Percentiles rank a stretch among this genome's conserved stretches.
phyloP scores from a whole-genome alignment of 805 yeast species.

The Clavispora carvajalis region DNA sequence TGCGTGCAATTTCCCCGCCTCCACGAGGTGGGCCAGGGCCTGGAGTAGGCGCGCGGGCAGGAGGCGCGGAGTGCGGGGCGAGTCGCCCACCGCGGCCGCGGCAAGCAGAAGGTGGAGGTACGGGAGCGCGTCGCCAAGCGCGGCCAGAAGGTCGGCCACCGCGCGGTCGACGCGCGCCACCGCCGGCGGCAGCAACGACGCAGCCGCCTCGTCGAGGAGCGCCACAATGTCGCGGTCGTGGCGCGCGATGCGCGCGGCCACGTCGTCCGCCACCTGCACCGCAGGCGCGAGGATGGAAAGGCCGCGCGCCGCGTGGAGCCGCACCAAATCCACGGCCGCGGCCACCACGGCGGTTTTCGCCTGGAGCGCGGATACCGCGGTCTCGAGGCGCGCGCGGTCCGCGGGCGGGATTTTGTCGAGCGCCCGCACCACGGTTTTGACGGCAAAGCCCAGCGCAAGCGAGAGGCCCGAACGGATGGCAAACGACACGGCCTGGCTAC shows the following conservation, averaged over 20 bases:
- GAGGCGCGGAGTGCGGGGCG: not conserved
- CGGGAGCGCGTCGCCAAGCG: not conserved
- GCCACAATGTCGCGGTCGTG: conserved; percentile 23
- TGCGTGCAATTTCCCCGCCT: too few species aligned
- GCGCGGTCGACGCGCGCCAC: not conserved
- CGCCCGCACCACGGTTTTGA: conserved; percentile 54
- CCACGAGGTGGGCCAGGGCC: not conserved
- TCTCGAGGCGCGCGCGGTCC: conserved; percentile 43
- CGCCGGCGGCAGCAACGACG: not conserved
- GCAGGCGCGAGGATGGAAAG: conserved; percentile 54
- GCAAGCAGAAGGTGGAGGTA: not conserved
- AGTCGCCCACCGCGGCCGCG: not conserved
- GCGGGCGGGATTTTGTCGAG: conserved; percentile 51
- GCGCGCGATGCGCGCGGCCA: conserved; percentile 52
- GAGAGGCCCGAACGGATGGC: conserved; percentile 75
- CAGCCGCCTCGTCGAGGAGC: not conserved
- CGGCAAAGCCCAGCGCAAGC: conserved; percentile 67
- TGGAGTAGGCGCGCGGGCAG: conserved; percentile 1
- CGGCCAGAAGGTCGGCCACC: not conserved
- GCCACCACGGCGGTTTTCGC: conserved; percentile 57
- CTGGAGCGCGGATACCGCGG: conserved; percentile 41
- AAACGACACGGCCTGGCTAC: conserved; percentile 73
- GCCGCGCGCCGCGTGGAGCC: conserved; percentile 57
- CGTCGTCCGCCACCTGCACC: conserved; percentile 46
- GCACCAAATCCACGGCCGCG: conserved; percentile 63